Base-by-base conservation (phyloP, 495 filamentous ascomycete genomes). In the Tuber brumale region DNA sequence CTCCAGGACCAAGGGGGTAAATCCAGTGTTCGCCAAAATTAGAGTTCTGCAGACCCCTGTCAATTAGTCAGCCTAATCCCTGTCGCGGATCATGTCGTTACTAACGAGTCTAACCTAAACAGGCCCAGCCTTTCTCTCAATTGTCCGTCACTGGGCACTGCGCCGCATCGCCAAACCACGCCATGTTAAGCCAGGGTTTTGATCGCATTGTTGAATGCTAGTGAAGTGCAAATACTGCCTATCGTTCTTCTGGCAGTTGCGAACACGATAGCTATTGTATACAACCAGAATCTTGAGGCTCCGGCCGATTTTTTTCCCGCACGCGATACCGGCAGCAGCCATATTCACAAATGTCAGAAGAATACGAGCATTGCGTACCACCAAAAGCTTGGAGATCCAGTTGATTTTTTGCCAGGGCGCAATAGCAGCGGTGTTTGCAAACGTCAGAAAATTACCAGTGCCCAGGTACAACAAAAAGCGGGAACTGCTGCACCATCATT, bases 41-140 rank as follows among this genome's bases (percentile, higher is more conserved):
- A 66, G 57, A 66, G 57, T 66, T 35, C 57, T 72, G 72, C 44
- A 66, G n/a, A 71, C 73, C 77, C 72, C 46, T 73, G 76, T 39
- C 31, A 16, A 80, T 80, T 79, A 79, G 73, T 80, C 73, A 80
- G 39, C 43, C 78, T 31, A 8, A 80, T 76, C 77, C 78, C 46
- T 80, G 78, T 72, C 27, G 78, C n/a, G 79, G 77, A 80, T 80
- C 78, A 37, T 75, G 78, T 66, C 14, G 27, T 66, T 14, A 61
- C 51, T 61, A 66, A 66, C 0, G 14, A 35, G 3, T 35, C 57
- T 66, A 35, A 14, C 4, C 27, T 66, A 19, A 19, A 66, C 8
- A 66, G 27, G 57, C 27, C 31, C 18, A 35, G 57, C 14, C 27
- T 61, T 61, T 3, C 37, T 39, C 37, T 39, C 37, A n/a, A n/a